Evolutionary conservation across 441 rosid species (phyloP).

Genomic region (Euphorbia celastroides): DNA sequence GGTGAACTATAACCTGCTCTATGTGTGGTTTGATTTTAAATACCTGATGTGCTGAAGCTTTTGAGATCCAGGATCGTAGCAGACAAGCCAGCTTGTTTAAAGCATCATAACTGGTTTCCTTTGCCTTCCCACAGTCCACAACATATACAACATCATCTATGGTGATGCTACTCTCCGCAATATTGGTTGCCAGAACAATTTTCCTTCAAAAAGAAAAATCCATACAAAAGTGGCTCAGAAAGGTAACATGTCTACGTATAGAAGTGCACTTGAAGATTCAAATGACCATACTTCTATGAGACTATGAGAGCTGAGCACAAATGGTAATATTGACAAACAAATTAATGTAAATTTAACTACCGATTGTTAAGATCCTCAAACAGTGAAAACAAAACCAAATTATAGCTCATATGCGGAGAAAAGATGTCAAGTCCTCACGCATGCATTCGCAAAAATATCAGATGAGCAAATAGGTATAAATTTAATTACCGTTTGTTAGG

Average conservation of each 20-base stretch:
- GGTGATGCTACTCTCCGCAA: slow-evolving; percentile 96
- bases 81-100: slow-evolving; percentile 92
- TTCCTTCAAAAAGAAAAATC: slow-evolving; percentile 48
- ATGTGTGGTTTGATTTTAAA: slow-evolving; percentile 16
- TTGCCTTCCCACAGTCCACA: slow-evolving; percentile 93
- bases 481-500: slow-evolving; percentile 52
- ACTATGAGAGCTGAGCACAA: too few species aligned
- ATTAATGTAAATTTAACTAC: neutral
- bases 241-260: neutral
- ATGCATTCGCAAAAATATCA: neutral
- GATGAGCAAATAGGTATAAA: slow-evolving; percentile 7
- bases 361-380: neutral
- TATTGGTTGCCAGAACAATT: slow-evolving; percentile 91
- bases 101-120: slow-evolving; percentile 97
- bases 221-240: neutral
- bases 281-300: neutral
- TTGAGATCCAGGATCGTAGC: slow-evolving; percentile 91
- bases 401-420: slow-evolving; percentile 1
- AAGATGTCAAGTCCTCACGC: neutral
- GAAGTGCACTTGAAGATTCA: neutral
- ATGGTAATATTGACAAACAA: too few species aligned
- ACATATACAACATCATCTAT: slow-evolving; percentile 96
- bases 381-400: neutral
- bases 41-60: slow-evolving; percentile 96
- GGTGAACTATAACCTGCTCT: slow-evolving; percentile 4